Conservation (phyloP, 225 moss, liverwort and hornwort species). For the Lunularia cruciata region DNA sequence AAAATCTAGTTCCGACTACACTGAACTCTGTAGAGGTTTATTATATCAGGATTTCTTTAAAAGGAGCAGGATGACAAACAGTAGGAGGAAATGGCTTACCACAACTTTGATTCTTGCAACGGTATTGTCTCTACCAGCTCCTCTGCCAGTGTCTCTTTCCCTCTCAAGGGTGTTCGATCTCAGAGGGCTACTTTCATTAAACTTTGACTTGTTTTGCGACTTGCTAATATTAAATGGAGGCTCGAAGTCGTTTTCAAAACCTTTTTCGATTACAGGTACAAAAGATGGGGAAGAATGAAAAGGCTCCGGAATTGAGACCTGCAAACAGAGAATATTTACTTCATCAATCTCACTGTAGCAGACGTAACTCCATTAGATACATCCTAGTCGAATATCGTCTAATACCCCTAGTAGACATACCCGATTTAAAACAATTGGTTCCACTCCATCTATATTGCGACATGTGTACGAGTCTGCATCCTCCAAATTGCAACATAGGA, state of each 20-base stretch:
- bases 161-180: constrained; percentile 80
- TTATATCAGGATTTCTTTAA: too few species aligned
- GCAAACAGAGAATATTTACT: constrained; percentile 18
- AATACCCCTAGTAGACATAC: too few species aligned
- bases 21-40: too few species aligned
- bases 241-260: constrained; percentile 81
- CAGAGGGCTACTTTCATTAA: constrained; percentile 75
- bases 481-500: too few species aligned
- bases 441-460: too few species aligned
- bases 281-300: constrained; percentile 90
- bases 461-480: too few species aligned
- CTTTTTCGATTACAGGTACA: constrained; percentile 82
- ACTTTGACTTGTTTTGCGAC: constrained; percentile 67
- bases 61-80: too few species aligned
- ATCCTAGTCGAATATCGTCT: too few species aligned
- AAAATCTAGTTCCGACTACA: too few species aligned
- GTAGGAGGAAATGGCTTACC: constrained; percentile 57
- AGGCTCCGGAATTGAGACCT: constrained; percentile 89
- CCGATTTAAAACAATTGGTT: too few species aligned
- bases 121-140: constrained; percentile 60
- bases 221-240: constrained; percentile 69
- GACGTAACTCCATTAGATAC: too few species aligned
- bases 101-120: constrained; percentile 99
- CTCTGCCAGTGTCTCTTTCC: constrained; percentile 67
- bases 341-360: too few species aligned